Evolutionary conservation across 108 stramenopile genomes (phyloP).

Genomic region (Mayamaea pseudoterrestris): DNA sequence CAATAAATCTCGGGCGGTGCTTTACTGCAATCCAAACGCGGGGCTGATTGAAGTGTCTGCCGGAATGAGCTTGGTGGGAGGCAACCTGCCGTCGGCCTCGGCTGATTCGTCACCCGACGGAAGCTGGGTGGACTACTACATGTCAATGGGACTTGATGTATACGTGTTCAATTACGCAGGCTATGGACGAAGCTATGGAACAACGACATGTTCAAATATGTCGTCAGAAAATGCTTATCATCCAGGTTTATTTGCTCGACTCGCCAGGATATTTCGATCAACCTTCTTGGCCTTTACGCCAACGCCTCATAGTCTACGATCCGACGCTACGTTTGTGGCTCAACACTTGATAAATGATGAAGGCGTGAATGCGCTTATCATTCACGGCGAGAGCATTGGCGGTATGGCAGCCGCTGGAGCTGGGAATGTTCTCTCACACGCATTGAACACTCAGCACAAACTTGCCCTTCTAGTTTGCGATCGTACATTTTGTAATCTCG

Average conservation of each 20-base stretch:
- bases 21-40: slow-evolving; percentile 88
- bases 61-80: slow-evolving; percentile 71
- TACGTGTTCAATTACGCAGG: slow-evolving; percentile 85
- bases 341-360: slow-evolving; percentile 38
- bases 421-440: slow-evolving; percentile 28
- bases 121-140: slow-evolving; percentile 77
- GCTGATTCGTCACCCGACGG: slow-evolving; percentile 17
- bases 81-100: slow-evolving; percentile 35
- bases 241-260: slow-evolving; percentile 28
- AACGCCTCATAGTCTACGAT: slow-evolving; percentile 57
- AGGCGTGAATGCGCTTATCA: slow-evolving; percentile 40
- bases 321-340: slow-evolving; percentile 55
- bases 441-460: slow-evolving; percentile 7
- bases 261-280: slow-evolving; percentile 33
- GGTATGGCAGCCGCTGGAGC: slow-evolving; percentile 78
- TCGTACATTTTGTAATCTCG: slow-evolving; percentile 79
- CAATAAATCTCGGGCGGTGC: slow-evolving; percentile 39
- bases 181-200: slow-evolving; percentile 64
- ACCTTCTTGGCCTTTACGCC: slow-evolving; percentile 43
- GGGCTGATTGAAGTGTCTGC: slow-evolving; percentile 74
- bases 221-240: slow-evolving; percentile 2
- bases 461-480: slow-evolving; percentile 66
- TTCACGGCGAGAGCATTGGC: slow-evolving; percentile 83
- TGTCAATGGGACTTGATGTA: slow-evolving; percentile 57
- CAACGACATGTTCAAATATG: neutral